Evolutionary conservation across 768 basidiomycete species (phyloP).

Genomic region (Russula compacta): DNA sequence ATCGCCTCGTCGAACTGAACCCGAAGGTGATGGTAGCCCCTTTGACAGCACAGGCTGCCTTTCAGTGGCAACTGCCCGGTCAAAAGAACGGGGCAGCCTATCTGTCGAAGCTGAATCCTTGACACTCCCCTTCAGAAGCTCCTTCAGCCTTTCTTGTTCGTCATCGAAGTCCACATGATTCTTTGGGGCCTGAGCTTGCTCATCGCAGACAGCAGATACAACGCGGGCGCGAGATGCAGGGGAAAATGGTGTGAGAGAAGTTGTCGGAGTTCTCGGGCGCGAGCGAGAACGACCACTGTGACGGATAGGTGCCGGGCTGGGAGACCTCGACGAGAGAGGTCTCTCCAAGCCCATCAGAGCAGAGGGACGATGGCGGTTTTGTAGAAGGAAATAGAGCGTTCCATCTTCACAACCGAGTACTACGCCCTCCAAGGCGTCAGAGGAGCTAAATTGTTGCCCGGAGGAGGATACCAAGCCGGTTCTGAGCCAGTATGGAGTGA

Average conservation of each 20-base stretch:
- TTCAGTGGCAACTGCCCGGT: conserved; percentile 25
- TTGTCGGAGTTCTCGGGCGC: conserved; percentile 8
- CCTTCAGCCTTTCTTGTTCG: conserved; percentile 67
- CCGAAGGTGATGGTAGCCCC: conserved; percentile 18
- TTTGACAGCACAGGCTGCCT: conserved; percentile 14
- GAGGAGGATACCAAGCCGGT: background rate
- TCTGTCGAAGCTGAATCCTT: conserved; percentile 31
- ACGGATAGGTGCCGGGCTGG: conserved; percentile 2
- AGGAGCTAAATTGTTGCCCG: background rate
- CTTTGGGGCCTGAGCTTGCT: conserved; percentile 67
- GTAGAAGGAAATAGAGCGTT: conserved; percentile 28
- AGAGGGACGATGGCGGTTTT: background rate
- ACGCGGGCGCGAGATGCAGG: conserved; percentile 50
- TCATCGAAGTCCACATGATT: conserved; percentile 78
- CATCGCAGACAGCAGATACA: conserved; percentile 62
- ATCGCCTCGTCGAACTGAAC: conserved; percentile 24
- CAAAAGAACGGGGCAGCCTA: conserved; percentile 25
- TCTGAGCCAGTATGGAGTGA: conserved; percentile 1
- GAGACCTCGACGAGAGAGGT: conserved; percentile 4
- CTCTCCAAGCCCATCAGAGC: conserved; percentile 3
- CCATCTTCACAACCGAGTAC: conserved; percentile 33
- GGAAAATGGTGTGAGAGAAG: conserved; percentile 37
- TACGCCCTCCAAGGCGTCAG: conserved; percentile 20
- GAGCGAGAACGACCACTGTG: conserved; percentile 13
- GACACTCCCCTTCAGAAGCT: conserved; percentile 50